Conservation (phyloP, 805 yeast genomes). For the Aciculoconidium aculeatum region DNA sequence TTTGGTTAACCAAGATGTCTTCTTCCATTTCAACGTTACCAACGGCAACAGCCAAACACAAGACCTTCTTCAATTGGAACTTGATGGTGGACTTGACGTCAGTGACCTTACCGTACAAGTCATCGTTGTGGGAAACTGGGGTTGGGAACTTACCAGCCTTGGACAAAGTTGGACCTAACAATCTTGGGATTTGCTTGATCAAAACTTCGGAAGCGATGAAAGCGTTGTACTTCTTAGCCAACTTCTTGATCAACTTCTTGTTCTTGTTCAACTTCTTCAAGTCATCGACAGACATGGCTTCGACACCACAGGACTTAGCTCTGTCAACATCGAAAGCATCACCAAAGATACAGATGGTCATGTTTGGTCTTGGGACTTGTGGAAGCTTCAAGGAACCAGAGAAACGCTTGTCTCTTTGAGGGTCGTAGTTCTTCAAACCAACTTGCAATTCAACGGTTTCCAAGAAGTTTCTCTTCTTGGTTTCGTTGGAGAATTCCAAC, state of each 20-base stretch:
- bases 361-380: conserved; percentile 99
- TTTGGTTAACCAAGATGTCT: conserved; percentile 93
- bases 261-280: conserved; percentile 99
- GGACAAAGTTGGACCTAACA: conserved; percentile 99
- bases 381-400: conserved; percentile 99
- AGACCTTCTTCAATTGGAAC: conserved; percentile 99
- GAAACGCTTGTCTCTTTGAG: conserved; percentile 99
- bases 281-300: conserved; percentile 99
- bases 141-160: conserved; percentile 99
- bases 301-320: conserved; percentile 98
- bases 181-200: conserved; percentile 99
- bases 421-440: conserved; percentile 99
- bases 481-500: conserved; percentile 82
- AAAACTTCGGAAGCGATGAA: conserved; percentile 98
- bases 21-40: conserved; percentile 99
- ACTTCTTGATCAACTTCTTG: conserved; percentile 99
- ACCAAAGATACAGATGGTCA: conserved; percentile 99
- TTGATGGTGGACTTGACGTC: conserved; percentile 99
- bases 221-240: conserved; percentile 99
- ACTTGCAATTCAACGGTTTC: conserved; percentile 99
- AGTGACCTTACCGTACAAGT: conserved; percentile 88
- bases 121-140: conserved; percentile 99
- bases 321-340: conserved; percentile 99
- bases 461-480: conserved; percentile 99
- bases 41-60: conserved; percentile 98